Base-by-base conservation (phyloP, 306 rosid species). In the Begonia fuchsioides region DNA sequence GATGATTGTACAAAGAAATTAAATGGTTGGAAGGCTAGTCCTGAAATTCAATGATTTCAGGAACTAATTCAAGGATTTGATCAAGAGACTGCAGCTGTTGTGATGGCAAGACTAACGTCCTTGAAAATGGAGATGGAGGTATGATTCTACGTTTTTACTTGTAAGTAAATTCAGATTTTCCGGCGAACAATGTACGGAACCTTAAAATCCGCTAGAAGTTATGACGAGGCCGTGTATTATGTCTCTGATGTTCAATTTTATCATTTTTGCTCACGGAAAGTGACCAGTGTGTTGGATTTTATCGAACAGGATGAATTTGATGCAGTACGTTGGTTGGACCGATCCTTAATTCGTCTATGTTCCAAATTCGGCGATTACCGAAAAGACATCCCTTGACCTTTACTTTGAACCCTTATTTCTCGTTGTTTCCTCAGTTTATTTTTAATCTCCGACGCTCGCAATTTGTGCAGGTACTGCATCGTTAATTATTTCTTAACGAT, bases 1-100 rank as follows among this genome's bases (percentile, higher is more conserved):
- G 2, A 19, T 2, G 26, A 19, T 19, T 19, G 4, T 19, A 19
- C 4, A 2, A 19, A 19, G 26, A 19, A 2, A 19, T 19, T 19
- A 19, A 19, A 19, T 19, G 26, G 2, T 19, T n/a, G 56, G 14
- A 53, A 46, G 50, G 39, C 16, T 54, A 40, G 55, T 43, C 32
- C 61, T 66, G 54, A 66, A 38, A 57, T 43, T 32, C 39, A 64
- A 62, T 26, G n/a, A 52, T 44, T 58, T 51, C 75, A 88, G 97
- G 97, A 88, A 74, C 58, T 88, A 76, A 72, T 81, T 55, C 93
- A 84, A 76, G 97, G 97, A 47, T 88, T 88, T 79, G 97, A 88
- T 66, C 97, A 88, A 58, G 97, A 88, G 76, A 77, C 97, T 51
- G 95, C 97, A 62, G 95, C 95, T 48, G 97, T 88, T 52, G 95